Evolutionary conservation across 2,329 filamentous ascomycete species (phyloP).

Genomic region (Davidsoniella virescens): DNA sequence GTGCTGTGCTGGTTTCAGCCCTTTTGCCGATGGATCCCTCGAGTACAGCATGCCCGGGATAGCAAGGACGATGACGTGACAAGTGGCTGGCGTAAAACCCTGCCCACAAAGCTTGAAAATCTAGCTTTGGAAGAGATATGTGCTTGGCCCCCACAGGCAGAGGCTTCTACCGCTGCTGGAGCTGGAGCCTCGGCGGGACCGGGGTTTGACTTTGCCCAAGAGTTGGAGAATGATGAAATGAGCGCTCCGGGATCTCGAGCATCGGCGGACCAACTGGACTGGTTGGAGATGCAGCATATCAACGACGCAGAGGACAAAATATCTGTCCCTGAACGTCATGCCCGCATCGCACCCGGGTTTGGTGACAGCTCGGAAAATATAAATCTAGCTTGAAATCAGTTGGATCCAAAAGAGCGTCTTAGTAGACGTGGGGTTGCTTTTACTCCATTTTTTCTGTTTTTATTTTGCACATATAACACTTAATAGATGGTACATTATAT

Average conservation of each 20-base stretch:
- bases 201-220: constrained; percentile 1
- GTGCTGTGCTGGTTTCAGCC: constrained; percentile 4
- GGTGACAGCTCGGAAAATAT: not conserved
- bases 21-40: constrained; percentile 1
- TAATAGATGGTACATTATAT: too few species aligned
- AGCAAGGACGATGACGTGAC: not conserved
- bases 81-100: not conserved
- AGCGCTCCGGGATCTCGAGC: constrained; percentile 8
- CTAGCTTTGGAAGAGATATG: constrained; percentile 8
- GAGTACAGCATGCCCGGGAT: not conserved
- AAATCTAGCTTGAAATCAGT: too few species aligned
- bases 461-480: too few species aligned
- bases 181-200: not conserved
- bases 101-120: constrained; percentile 5
- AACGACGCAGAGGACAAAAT: not conserved
- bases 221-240: constrained; percentile 7
- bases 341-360: not conserved
- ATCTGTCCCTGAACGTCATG: not conserved
- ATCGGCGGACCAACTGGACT: constrained; percentile 4
- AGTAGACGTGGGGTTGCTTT: too few species aligned
- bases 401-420: too few species aligned
- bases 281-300: constrained; percentile 9
- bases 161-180: not conserved
- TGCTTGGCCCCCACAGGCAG: constrained; percentile 4
- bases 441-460: too few species aligned